phyloP scores from a whole-genome alignment of 352 stramenopile species.

The Aphanomyces invadans region DNA sequence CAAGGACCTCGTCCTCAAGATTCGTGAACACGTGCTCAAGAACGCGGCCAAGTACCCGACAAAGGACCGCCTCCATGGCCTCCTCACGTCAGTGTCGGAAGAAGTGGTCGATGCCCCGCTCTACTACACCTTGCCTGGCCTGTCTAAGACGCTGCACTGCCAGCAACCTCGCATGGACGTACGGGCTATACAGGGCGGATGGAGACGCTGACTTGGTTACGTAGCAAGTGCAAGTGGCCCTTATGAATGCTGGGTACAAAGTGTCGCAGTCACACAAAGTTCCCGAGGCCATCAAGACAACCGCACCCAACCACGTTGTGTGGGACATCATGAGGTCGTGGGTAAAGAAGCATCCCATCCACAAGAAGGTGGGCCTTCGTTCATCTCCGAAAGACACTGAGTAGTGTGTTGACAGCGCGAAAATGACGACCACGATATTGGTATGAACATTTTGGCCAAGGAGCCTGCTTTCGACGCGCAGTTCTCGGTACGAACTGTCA shows the following conservation, averaged over 20 bases:
- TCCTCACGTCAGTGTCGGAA: constrained; percentile 94
- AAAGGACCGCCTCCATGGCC: constrained; percentile 87
- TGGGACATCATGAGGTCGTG: constrained; percentile 98
- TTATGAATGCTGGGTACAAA: constrained; percentile 95
- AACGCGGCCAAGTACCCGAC: constrained; percentile 72
- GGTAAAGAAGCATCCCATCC: constrained; percentile 91
- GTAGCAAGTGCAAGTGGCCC: constrained; percentile 87
- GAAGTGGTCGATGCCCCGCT: constrained; percentile 93
- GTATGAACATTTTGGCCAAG: constrained; percentile 79
- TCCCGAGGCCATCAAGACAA: constrained; percentile 97
- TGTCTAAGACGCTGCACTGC: constrained; percentile 92
- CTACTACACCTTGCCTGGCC: constrained; percentile 93
- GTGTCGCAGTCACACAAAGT: constrained; percentile 98
- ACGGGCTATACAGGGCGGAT: neutral
- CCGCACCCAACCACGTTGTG: constrained; percentile 94
- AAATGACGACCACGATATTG: constrained; percentile 53
- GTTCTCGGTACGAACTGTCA: constrained; percentile 51
- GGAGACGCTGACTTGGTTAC: neutral
- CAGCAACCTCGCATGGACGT: constrained; percentile 84
- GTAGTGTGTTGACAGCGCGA: too few relatives aligned
- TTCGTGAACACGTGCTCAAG: constrained; percentile 70
- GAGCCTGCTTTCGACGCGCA: constrained; percentile 80
- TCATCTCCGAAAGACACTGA: too few relatives aligned
- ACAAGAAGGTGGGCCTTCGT: constrained; percentile 48
- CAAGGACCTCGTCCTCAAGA: constrained; percentile 75